Conservation (phyloP, 805 yeast genomes). For the Danielia reshetovae region DNA sequence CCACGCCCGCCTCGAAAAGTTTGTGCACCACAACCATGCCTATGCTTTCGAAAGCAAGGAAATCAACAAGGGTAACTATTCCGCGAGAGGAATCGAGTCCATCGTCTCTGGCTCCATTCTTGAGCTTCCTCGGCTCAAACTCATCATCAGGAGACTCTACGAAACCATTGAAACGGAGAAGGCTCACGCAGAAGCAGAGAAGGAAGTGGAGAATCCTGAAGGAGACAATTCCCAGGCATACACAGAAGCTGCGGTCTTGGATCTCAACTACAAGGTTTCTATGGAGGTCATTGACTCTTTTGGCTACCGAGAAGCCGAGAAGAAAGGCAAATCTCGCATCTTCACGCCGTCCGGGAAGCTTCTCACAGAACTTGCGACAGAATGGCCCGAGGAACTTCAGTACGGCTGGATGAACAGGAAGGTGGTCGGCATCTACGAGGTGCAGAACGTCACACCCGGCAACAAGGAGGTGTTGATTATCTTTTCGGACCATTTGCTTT, state of each 20-base stretch:
- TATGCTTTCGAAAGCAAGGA: slow-evolving; percentile 25
- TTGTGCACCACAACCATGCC: slow-evolving; percentile 25
- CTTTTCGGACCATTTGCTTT: slow-evolving; percentile 75
- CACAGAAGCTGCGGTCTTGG: slow-evolving; percentile 24
- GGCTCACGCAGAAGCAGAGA: slow-evolving; percentile 2
- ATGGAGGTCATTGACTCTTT: slow-evolving; percentile 74
- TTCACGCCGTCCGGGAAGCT: slow-evolving; percentile 92
- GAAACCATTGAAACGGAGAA: slow-evolving; percentile 44
- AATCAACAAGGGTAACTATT: slow-evolving; percentile 28
- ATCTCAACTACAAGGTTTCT: slow-evolving; percentile 48
- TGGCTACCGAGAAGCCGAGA: slow-evolving; percentile 50
- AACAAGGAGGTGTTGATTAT: slow-evolving; percentile 56
- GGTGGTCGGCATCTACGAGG: slow-evolving; percentile 64
- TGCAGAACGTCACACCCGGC: slow-evolving; percentile 4
- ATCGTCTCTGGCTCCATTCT: slow-evolving; percentile 61
- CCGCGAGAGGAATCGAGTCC: slow-evolving; percentile 31
- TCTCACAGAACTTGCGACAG: slow-evolving; percentile 74
- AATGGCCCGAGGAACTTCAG: slow-evolving; percentile 85
- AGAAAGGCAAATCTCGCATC: slow-evolving; percentile 37
- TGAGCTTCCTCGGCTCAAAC: slow-evolving; percentile 66
- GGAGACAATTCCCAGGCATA: slow-evolving; percentile 5
- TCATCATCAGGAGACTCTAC: slow-evolving; percentile 61
- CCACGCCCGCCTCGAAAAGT: slow-evolving; percentile 45
- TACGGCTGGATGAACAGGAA: slow-evolving; percentile 86
- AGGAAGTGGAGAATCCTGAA: slow-evolving; percentile 15